These are phyloP conservation scores for Scedosporium aurantiacum DNA, from an alignment of 2,329 filamentous ascomycete species.

Conservation along the genomic window DNA sequence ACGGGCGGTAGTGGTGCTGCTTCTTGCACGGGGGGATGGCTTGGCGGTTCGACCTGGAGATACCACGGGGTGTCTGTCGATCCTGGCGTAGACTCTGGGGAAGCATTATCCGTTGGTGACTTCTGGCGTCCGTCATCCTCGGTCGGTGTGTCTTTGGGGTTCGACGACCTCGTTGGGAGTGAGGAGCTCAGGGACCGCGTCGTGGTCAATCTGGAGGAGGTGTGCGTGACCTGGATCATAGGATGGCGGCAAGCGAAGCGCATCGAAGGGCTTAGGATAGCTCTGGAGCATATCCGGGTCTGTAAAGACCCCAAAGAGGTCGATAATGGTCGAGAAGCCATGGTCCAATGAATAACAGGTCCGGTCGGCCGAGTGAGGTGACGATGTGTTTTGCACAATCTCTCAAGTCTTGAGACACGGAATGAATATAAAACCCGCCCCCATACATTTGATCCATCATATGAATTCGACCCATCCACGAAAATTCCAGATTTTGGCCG, in stretches of 20 bases:
- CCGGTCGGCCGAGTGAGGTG: not conserved
- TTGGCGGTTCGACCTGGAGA: slow-evolving; percentile 57
- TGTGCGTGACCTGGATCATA: not conserved
- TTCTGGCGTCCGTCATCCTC: not conserved
- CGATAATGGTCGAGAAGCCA: not conserved
- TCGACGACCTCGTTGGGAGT: not conserved
- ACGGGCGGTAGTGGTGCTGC: slow-evolving; percentile 37
- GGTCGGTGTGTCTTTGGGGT: not conserved
- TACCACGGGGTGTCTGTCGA: slow-evolving; percentile 55
- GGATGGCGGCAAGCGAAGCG: not conserved
- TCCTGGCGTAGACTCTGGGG: not conserved
- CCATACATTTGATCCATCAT: not conserved
- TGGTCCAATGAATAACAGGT: not conserved
- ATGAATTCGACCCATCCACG: too few species aligned
- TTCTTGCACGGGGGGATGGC: slow-evolving; percentile 37
- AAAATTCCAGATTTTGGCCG: not conserved
- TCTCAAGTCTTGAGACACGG: not conserved
- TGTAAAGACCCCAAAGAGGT: not conserved
- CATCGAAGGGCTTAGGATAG: not conserved
- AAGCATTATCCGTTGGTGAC: not conserved
- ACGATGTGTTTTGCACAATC: not conserved
- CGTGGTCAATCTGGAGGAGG: not conserved
- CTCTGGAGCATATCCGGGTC: not conserved
- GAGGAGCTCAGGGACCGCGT: slow-evolving; percentile 1
- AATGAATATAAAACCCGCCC: not conserved